Evolutionary conservation across 225 moss, liverwort and hornwort species (phyloP).

Genomic region (Polytrichum formosum): DNA sequence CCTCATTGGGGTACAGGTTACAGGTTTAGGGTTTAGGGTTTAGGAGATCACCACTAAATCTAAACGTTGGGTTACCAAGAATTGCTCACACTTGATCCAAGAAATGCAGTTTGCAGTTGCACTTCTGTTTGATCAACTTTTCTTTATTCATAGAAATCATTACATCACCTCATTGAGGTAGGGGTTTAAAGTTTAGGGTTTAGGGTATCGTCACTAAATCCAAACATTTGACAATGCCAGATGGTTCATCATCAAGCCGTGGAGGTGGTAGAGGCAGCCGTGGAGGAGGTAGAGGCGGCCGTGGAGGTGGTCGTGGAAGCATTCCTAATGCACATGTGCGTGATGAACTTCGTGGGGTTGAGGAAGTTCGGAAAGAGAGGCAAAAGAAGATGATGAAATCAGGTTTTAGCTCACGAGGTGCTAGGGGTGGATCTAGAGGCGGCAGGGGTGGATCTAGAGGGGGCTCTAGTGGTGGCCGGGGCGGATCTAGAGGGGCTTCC

Average conservation of each 20-base stretch:
- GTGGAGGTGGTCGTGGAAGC: slow-evolving; percentile 48
- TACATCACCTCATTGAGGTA: too few species aligned
- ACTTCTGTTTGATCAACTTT: too few species aligned
- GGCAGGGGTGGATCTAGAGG: not conserved
- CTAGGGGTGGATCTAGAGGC: slow-evolving; percentile 21
- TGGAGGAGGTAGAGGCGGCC: slow-evolving; percentile 10
- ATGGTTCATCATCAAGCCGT: slow-evolving; percentile 27
- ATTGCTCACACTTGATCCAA: too few species aligned
- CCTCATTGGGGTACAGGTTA: too few species aligned
- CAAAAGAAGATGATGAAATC: slow-evolving; percentile 82
- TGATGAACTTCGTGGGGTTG: slow-evolving; percentile 80
- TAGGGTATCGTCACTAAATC: not conserved
- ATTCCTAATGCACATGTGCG: slow-evolving; percentile 67
- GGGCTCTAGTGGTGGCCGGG: slow-evolving; percentile 21
- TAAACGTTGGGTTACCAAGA: too few species aligned
- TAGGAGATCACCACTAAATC: too few species aligned
- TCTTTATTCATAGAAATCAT: too few species aligned
- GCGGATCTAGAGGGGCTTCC: slow-evolving; percentile 3
- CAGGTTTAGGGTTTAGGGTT: too few species aligned
- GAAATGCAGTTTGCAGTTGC: too few species aligned
- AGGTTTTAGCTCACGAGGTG: slow-evolving; percentile 16
- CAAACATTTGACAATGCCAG: not conserved
- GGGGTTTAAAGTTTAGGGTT: too few species aligned
- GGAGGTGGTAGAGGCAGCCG: slow-evolving; percentile 27
- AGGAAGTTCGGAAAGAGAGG: slow-evolving; percentile 91